Evolutionary conservation across 148 eudicot species (phyloP).

Genomic region (Vaccinium vitisidaea): DNA sequence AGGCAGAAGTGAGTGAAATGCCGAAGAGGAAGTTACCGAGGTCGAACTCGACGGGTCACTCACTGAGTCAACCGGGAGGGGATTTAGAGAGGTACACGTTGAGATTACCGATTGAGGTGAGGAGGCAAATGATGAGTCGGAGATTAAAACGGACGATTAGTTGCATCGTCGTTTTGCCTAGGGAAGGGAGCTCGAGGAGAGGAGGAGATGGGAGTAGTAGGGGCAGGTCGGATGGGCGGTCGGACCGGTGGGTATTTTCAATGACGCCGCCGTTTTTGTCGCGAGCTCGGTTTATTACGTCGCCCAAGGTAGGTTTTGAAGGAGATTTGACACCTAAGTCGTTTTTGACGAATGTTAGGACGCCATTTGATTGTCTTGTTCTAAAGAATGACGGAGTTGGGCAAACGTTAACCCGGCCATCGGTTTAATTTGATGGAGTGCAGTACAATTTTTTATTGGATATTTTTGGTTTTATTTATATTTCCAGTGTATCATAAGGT

Average conservation of each 20-base stretch:
- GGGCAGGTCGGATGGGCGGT: conserved; percentile 11
- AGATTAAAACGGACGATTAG: conserved; percentile 36
- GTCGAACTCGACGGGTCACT: conserved; percentile 52
- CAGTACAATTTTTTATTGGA: background rate
- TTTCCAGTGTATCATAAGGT: background rate
- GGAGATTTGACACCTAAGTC: background rate
- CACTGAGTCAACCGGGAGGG: conserved; percentile 25
- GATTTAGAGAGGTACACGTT: conserved; percentile 40
- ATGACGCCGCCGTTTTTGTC: conserved; percentile 15
- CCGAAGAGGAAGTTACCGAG: conserved; percentile 25
- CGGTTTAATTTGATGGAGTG: background rate
- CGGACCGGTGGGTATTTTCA: conserved; percentile 10
- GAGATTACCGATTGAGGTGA: conserved; percentile 37
- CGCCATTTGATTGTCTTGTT: conserved; percentile 2
- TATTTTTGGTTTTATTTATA: background rate
- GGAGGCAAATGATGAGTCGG: conserved; percentile 27
- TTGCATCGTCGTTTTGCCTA: conserved; percentile 24
- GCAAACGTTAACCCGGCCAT: background rate
- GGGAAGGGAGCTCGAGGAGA: conserved; percentile 23
- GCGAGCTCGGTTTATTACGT: background rate
- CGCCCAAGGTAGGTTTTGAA: background rate
- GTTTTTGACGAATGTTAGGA: conserved; percentile 6
- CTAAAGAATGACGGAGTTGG: conserved; percentile 8
- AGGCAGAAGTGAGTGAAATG: conserved; percentile 17
- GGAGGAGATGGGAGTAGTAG: conserved; percentile 17